Conservation (phyloP, 2,329 filamentous ascomycete genomes). For the Fusarium humuli region DNA sequence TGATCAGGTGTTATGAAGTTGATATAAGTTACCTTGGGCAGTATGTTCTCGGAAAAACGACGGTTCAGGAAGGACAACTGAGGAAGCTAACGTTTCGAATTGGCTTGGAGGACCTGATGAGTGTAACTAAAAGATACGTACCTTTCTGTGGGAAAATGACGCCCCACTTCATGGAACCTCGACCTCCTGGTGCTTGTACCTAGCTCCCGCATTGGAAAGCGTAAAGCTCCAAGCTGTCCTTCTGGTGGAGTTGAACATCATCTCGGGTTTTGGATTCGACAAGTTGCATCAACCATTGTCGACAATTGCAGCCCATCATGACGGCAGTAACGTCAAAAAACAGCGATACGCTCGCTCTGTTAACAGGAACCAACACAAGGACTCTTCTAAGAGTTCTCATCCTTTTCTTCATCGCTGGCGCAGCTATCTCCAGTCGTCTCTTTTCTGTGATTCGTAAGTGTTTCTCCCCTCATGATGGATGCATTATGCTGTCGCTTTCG, state of each 20-base stretch:
- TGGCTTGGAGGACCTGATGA: neutral
- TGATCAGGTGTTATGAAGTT: neutral
- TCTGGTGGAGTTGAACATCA: constrained; percentile 46
- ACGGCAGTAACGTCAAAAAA: constrained; percentile 57
- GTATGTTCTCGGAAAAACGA: constrained; percentile 41
- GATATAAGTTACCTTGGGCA: constrained; percentile 10
- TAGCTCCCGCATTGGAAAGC: constrained; percentile 28
- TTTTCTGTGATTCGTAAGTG: constrained; percentile 97
- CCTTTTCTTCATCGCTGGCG: constrained; percentile 88
- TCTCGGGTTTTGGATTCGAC: constrained; percentile 45
- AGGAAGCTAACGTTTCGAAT: constrained; percentile 12
- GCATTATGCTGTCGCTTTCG: neutral
- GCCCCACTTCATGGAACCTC: constrained; percentile 4
- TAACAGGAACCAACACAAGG: constrained; percentile 83
- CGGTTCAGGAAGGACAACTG: constrained; percentile 17
- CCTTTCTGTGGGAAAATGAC: constrained; percentile 16
- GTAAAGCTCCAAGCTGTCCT: constrained; percentile 62
- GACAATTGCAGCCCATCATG: constrained; percentile 56
- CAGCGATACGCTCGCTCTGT: constrained; percentile 75
- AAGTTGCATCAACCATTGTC: constrained; percentile 53
- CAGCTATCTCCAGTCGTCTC: constrained; percentile 90
- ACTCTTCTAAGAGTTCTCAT: constrained; percentile 90
- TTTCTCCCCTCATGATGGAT: constrained; percentile 23
- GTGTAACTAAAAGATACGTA: constrained; percentile 33
- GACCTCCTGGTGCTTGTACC: constrained; percentile 19